Conservation (phyloP, 2,329 filamentous ascomycete species). For the Botrytis fabae region DNA sequence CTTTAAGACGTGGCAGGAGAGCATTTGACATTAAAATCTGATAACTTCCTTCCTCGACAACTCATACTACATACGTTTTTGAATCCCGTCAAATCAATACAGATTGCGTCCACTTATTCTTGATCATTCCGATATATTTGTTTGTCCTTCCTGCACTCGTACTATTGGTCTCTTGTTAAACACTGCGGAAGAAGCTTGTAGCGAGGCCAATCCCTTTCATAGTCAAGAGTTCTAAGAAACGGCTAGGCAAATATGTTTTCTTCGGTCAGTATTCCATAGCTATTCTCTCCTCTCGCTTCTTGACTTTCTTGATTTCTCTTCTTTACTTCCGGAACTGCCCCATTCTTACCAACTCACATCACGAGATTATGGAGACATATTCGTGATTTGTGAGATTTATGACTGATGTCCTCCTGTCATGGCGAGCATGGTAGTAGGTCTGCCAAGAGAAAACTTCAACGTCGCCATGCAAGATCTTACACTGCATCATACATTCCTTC, state of each 20-base stretch:
- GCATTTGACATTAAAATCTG: constrained; percentile 8
- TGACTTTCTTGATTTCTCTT: background rate
- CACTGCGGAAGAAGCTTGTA: constrained; percentile 23
- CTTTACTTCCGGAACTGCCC: background rate
- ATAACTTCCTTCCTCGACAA: background rate
- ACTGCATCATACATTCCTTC: constrained; percentile 15
- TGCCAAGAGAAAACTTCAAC: constrained; percentile 16
- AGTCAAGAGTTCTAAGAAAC: constrained; percentile 16
- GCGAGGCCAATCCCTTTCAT: constrained; percentile 18
- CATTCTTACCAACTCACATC: constrained; percentile 19
- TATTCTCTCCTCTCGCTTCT: background rate
- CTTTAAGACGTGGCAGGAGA: constrained; percentile 18
- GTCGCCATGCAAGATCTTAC: constrained; percentile 16
- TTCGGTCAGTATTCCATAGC: constrained; percentile 27
- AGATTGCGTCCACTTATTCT: constrained; percentile 6
- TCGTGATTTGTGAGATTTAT: constrained; percentile 10
- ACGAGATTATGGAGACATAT: constrained; percentile 14
- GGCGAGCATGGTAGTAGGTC: constrained; percentile 10
- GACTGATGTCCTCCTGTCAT: constrained; percentile 14
- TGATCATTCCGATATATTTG: constrained; percentile 5
- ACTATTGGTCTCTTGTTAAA: constrained; percentile 17
- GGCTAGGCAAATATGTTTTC: constrained; percentile 28
- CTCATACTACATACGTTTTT: constrained; percentile 1
- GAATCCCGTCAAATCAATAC: constrained; percentile 5
- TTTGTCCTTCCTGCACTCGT: background rate